Percentiles rank a stretch among this genome's conserved stretches.
phyloP scores from a whole-genome alignment of 768 basidiomycete genomes.

The Boletus edulis region DNA sequence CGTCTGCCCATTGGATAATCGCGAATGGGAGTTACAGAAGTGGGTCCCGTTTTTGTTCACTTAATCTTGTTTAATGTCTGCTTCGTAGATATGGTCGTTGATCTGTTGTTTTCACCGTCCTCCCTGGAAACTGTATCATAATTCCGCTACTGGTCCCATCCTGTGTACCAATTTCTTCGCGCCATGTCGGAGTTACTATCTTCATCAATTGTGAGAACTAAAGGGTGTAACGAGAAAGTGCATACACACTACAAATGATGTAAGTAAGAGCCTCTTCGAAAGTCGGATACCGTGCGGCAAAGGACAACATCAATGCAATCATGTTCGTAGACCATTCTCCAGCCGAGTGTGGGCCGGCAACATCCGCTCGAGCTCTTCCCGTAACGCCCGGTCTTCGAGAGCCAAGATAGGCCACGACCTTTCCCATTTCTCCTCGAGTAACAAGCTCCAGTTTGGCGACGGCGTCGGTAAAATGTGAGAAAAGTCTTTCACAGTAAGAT shows the following conservation, averaged over 20 bases:
- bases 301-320: no score
- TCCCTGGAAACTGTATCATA: slow-evolving; percentile 20
- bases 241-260: no score
- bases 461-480: slow-evolving; percentile 74
- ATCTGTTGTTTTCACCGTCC: slow-evolving; percentile 3
- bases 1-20: slow-evolving; percentile 92
- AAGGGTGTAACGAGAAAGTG: no score
- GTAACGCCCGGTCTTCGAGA: slow-evolving; percentile 17
- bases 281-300: no score
- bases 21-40: slow-evolving; percentile 98
- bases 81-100: slow-evolving; percentile 41
- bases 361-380: slow-evolving; percentile 17
- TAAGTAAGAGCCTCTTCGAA: no score
- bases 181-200: not conserved
- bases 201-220: not conserved
- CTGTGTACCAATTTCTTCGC: slow-evolving; percentile 12
- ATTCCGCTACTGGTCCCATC: not conserved
- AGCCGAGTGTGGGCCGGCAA: slow-evolving; percentile 3
- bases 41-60: slow-evolving; percentile 38
- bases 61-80: not conserved
- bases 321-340: not conserved
- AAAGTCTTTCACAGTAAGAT: slow-evolving; percentile 73
- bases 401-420: slow-evolving; percentile 21
- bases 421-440: slow-evolving; percentile 16
- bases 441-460: slow-evolving; percentile 69